Evolutionary conservation across 345 rosid genomes (phyloP), one percentile per base, ranked within the genome.

Genomic region (Citrus cavaleriei): DNA sequence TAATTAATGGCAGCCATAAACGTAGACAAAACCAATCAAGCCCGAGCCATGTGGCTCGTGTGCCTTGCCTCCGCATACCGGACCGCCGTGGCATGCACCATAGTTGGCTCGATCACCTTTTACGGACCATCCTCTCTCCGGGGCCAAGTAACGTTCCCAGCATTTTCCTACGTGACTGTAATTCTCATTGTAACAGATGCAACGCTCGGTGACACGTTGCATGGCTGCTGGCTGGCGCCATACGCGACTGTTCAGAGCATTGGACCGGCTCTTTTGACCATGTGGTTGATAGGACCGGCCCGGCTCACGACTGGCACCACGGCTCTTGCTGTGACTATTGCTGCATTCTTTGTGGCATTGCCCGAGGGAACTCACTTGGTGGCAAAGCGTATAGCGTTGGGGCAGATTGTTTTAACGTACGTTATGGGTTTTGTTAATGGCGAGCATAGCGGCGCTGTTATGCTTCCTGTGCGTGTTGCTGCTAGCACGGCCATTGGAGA

Each of bases 401-500:
- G 99, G 1, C 98, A 95, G 74, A 88, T 90, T 21, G 93, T 95
- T 59, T 63, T 93, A 14, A 79, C 84, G 6, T 92, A 93, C 60
- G 95, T 91, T 35, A 61, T 86, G 54, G 93, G 82, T 34, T 92
- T 75, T 81, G 87, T 88, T 7, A 86, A 87, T 38, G 92, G 96
- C 34, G 91, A 77, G 30, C 60, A 83, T 14, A 83, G 88, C 25
- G 87, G 88, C 0, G 83, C 93, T 13, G 40, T 92, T 8, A 84
- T 90, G 93, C 95, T 91, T 77, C 90, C 97, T 78, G 63, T 95
- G 64, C 91, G 77, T 69, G 92, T 95, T 6, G 96, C 97, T 0
- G 91, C 90, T 0, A 91, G 95, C 82, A 95, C 98, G 5, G 92
- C 91, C 1, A 79, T 90, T 38, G 99, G 97, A 22, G 93, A 84